A percentile compares a stretch with the other conserved stretches of the same genome.
These are phyloP conservation scores for Opeltia flavorubescens DNA, from an alignment of 495 filamentous ascomycete genomes.

Conservation along the genomic window DNA sequence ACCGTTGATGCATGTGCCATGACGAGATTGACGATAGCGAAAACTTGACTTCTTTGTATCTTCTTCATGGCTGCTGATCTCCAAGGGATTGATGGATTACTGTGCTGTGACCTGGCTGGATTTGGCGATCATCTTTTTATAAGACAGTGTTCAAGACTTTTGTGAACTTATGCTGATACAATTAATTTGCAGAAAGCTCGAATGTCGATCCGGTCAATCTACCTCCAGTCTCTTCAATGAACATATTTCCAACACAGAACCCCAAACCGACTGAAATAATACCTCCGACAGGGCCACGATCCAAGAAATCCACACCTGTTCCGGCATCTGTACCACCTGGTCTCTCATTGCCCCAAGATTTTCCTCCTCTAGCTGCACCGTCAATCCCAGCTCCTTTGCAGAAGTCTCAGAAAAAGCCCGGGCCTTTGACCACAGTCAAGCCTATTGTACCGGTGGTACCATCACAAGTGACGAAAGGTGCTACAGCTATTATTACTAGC, in stretches of 20 bases:
- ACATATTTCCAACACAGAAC: neutral
- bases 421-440: constrained; percentile 14
- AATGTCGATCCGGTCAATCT: too few species aligned
- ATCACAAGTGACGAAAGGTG: neutral
- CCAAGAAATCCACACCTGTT: constrained; percentile 2
- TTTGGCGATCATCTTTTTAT: too few species aligned
- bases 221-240: too few species aligned
- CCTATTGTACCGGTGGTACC: constrained; percentile 14
- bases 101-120: neutral
- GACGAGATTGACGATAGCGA: constrained; percentile 15
- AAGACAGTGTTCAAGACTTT: too few species aligned
- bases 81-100: neutral
- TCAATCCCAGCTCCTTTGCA: constrained; percentile 5
- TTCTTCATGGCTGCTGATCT: neutral
- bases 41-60: neutral
- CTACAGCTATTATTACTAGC: neutral
- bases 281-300: neutral
- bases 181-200: too few species aligned
- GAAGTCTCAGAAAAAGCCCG: constrained; percentile 2
- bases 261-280: neutral
- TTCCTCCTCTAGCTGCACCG: constrained; percentile 35
- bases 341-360: constrained; percentile 28
- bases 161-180: too few species aligned
- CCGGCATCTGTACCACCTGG: constrained; percentile 9
- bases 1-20: constrained; percentile 20